phyloP scores from a whole-genome alignment of 2,329 filamentous ascomycete species.

The Acrocalymma vagum region DNA sequence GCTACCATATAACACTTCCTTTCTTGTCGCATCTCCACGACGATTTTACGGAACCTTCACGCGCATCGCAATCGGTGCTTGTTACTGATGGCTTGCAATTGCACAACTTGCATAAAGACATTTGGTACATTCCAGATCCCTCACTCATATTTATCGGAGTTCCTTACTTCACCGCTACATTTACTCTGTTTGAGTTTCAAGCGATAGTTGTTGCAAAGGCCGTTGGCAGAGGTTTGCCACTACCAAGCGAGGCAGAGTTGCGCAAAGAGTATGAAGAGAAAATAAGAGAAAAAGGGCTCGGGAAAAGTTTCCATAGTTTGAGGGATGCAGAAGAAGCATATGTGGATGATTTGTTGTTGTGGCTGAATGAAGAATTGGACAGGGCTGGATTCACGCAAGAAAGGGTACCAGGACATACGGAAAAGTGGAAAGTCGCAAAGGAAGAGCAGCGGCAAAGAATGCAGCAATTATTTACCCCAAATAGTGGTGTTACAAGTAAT shows the following conservation, averaged over 20 bases:
- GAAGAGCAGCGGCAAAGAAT: constrained; percentile 40
- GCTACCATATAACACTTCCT: constrained; percentile 73
- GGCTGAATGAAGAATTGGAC: constrained; percentile 46
- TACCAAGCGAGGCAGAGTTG: constrained; percentile 58
- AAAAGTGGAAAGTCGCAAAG: constrained; percentile 46
- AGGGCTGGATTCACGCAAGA: constrained; percentile 15
- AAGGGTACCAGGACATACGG: constrained; percentile 44
- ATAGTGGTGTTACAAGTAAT: background rate
- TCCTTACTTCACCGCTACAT: constrained; percentile 72
- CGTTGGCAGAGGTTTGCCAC: constrained; percentile 57
- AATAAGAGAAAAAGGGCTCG: constrained; percentile 49
- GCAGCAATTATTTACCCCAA: constrained; percentile 40
- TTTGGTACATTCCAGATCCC: constrained; percentile 75
- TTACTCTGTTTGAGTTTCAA: constrained; percentile 76
- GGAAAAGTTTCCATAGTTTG: constrained; percentile 56
- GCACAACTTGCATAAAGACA: constrained; percentile 75
- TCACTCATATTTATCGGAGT: constrained; percentile 71
- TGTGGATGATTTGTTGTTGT: constrained; percentile 49
- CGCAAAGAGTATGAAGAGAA: constrained; percentile 49
- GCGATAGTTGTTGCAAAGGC: constrained; percentile 68
- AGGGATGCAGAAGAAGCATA: constrained; percentile 49
- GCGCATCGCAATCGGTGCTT: constrained; percentile 63
- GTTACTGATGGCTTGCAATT: constrained; percentile 70
- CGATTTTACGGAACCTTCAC: constrained; percentile 51
- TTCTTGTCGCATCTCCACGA: constrained; percentile 65